A percentile compares a stretch with the other conserved stretches of the same genome.
These are phyloP conservation scores for Rhodotorula kratochvilovae DNA, from an alignment of 768 basidiomycete genomes.

Conservation along the genomic window DNA sequence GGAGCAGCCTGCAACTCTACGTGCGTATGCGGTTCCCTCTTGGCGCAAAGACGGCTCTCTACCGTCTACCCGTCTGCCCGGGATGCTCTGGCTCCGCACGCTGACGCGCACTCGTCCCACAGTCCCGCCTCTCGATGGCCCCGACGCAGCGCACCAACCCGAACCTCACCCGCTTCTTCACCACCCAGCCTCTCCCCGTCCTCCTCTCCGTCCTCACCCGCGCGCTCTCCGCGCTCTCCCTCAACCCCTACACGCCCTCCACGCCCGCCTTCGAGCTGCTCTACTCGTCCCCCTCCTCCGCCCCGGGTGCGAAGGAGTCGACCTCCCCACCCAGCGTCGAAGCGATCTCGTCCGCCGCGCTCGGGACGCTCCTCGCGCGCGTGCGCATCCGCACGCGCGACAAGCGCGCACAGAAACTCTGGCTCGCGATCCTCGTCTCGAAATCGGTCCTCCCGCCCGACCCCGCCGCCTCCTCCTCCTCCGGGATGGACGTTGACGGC, in stretches of 20 bases:
- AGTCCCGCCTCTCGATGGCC: conserved; percentile 54
- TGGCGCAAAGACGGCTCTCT: too few relatives aligned
- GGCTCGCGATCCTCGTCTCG: conserved; percentile 14
- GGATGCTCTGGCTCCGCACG: not conserved
- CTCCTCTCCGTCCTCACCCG: conserved; percentile 10
- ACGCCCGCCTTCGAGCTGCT: not conserved
- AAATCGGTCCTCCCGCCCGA: conserved; percentile 15
- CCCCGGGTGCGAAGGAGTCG: not conserved
- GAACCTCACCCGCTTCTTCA: conserved; percentile 70
- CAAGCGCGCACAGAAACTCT: not conserved
- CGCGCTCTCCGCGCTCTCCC: not conserved
- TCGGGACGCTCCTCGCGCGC: conserved; percentile 13
- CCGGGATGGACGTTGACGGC: conserved; percentile 10
- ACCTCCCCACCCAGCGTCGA: not conserved
- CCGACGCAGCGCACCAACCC: conserved; percentile 55
- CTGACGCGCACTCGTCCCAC: not conserved
- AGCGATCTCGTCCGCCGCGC: not conserved
- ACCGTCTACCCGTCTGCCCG: too few relatives aligned
- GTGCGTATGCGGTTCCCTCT: conserved; percentile 52
- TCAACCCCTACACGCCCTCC: not conserved
- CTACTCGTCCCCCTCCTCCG: not conserved
- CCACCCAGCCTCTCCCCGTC: conserved; percentile 13
- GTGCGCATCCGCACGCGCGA: conserved; percentile 22
- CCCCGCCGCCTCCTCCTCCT: too few relatives aligned
- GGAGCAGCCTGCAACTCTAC: conserved; percentile 73